Conservation (phyloP, 306 rosid genomes). For the Cucurbita moschata region DNA sequence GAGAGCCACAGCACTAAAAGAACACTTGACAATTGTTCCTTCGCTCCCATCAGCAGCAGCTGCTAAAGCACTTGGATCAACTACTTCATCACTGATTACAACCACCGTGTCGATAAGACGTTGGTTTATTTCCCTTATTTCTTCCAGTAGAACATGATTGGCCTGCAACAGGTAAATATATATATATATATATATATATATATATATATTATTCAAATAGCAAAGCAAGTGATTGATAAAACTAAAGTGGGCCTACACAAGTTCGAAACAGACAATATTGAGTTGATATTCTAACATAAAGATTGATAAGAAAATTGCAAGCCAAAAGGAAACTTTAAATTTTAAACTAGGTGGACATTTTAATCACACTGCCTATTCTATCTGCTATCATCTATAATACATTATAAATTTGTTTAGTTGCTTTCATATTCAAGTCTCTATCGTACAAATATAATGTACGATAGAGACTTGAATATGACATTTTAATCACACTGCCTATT, state of each 20-base stretch:
- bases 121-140: constrained; percentile 67
- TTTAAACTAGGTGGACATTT: background rate
- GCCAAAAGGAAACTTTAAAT: background rate
- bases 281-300: background rate
- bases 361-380: background rate
- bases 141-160: constrained; percentile 70
- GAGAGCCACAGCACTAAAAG: constrained; percentile 77
- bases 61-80: constrained; percentile 52
- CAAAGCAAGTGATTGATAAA: background rate
- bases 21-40: constrained; percentile 80
- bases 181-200: background rate
- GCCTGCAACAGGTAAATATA: constrained; percentile 35
- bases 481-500: background rate
- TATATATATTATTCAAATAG: background rate
- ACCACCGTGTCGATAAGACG: constrained; percentile 79
- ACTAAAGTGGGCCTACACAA: background rate
- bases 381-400: background rate
- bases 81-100: constrained; percentile 56
- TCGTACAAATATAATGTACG: background rate
- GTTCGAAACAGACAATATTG: background rate
- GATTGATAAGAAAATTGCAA: background rate
- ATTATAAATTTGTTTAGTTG: background rate
- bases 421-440: background rate
- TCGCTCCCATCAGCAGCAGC: constrained; percentile 52
- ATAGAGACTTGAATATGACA: too few relatives aligned